phyloP scores from a whole-genome alignment of 140 eudicot species.

The Artemisia princeps region DNA sequence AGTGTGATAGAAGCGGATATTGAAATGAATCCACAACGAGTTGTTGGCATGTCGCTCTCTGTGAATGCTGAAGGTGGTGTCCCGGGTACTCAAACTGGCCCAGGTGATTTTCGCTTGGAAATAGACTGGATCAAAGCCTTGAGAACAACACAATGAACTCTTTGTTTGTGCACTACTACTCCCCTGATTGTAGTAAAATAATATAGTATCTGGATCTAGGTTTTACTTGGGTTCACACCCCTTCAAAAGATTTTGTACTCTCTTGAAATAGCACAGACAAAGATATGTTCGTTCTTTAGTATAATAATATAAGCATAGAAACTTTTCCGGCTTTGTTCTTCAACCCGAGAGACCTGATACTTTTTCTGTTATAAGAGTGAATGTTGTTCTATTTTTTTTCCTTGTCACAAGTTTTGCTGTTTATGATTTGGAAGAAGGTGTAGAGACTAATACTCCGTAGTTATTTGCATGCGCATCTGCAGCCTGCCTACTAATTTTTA shows the following conservation, averaged over 20 bases:
- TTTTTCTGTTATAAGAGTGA: too few relatives aligned
- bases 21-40: constrained; percentile 83
- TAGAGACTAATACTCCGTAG: too few relatives aligned
- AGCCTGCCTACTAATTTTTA: too few relatives aligned
- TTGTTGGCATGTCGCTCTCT: constrained; percentile 79
- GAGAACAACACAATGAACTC: constrained; percentile 45
- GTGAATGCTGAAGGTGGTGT: constrained; percentile 84
- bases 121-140: constrained; percentile 87
- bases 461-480: too few relatives aligned
- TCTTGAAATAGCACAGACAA: background rate
- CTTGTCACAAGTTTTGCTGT: too few relatives aligned
- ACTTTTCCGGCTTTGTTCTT: too few relatives aligned
- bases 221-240: background rate
- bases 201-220: constrained; percentile 9
- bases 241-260: constrained; percentile 1
- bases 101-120: constrained; percentile 76
- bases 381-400: too few relatives aligned
- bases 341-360: too few relatives aligned
- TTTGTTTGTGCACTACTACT: background rate
- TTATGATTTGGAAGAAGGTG: too few relatives aligned
- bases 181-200: background rate
- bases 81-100: constrained; percentile 73
- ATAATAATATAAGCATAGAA: constrained; percentile 2
- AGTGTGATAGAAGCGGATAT: constrained; percentile 67
- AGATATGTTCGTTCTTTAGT: background rate